phyloP scores from a whole-genome alignment of 2,329 filamentous ascomycete species.

The Mycocentrospora acerina region DNA sequence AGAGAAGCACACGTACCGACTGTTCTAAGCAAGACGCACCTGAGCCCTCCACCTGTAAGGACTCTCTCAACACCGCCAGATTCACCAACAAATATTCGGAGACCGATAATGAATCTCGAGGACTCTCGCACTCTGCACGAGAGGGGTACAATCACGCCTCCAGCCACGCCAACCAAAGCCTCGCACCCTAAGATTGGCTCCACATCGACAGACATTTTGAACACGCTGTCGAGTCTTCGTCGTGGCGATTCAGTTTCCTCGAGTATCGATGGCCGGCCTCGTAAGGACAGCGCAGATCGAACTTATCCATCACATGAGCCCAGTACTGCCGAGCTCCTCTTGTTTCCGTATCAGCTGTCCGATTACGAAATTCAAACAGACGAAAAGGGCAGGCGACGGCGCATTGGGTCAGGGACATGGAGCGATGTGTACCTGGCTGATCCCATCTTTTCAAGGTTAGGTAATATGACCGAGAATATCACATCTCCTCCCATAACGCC shows the following conservation, averaged over 20 bases:
- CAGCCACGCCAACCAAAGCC: constrained; percentile 27
- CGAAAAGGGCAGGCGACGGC: constrained; percentile 26
- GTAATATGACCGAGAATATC: constrained; percentile 7
- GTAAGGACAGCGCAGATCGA: constrained; percentile 3
- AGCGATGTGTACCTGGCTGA: constrained; percentile 41
- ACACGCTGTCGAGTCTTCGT: constrained; percentile 18
- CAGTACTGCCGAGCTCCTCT: constrained; percentile 22
- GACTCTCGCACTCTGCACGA: constrained; percentile 15
- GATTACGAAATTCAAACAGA: constrained; percentile 31
- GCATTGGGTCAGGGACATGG: constrained; percentile 38
- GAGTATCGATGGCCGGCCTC: neutral
- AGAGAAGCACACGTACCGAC: constrained; percentile 8
- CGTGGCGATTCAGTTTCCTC: constrained; percentile 26
- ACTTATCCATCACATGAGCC: constrained; percentile 19
- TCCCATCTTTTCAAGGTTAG: constrained; percentile 18
- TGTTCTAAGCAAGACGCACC: constrained; percentile 3
- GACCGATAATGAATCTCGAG: constrained; percentile 17
- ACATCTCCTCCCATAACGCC: constrained; percentile 34
- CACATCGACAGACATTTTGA: constrained; percentile 18
- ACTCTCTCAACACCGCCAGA: constrained; percentile 29
- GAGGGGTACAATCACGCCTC: constrained; percentile 27
- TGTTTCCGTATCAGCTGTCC: constrained; percentile 23
- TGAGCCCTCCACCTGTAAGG: constrained; percentile 6
- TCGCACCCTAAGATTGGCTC: constrained; percentile 24
- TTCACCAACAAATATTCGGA: constrained; percentile 22